These are phyloP conservation scores for Nakaseomyces kungkrabaensis DNA, from an alignment of 1,139 yeast species.

Conservation along the genomic window DNA sequence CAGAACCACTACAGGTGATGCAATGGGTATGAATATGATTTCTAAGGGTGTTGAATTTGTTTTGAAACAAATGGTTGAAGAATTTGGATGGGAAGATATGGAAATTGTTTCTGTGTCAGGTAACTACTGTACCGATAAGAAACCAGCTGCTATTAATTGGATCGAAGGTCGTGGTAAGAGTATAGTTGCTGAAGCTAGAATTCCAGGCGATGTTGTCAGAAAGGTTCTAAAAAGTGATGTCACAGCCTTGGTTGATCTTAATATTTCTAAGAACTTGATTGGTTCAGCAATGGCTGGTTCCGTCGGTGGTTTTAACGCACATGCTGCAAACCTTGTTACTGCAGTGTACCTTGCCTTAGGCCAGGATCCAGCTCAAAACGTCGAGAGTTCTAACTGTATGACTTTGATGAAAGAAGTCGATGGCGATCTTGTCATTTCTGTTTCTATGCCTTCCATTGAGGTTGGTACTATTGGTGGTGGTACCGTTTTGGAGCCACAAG, in stretches of 20 bases:
- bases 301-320: constrained; percentile 96
- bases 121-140: constrained; percentile 94
- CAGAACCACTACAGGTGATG: constrained; percentile 97
- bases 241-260: constrained; percentile 82
- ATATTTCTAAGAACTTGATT: constrained; percentile 76
- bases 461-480: constrained; percentile 99
- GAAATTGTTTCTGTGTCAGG: constrained; percentile 87
- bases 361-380: constrained; percentile 98
- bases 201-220: constrained; percentile 71
- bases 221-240: constrained; percentile 86
- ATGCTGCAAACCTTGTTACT: constrained; percentile 91
- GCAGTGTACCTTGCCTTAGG: constrained; percentile 93
- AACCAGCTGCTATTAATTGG: constrained; percentile 98
- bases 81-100: constrained; percentile 93
- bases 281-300: constrained; percentile 99
- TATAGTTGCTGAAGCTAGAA: constrained; percentile 92
- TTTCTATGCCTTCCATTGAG: constrained; percentile 97
- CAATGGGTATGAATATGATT: constrained; percentile 99
- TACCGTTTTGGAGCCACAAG: constrained; percentile 93
- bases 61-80: constrained; percentile 73
- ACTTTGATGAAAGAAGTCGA: constrained; percentile 78
- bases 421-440: constrained; percentile 84
- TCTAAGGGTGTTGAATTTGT: constrained; percentile 94
- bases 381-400: constrained; percentile 94
- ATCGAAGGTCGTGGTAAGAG: constrained; percentile 98